phyloP scores from a whole-genome alignment of 345 rosid species.

The Pistacia vera region DNA sequence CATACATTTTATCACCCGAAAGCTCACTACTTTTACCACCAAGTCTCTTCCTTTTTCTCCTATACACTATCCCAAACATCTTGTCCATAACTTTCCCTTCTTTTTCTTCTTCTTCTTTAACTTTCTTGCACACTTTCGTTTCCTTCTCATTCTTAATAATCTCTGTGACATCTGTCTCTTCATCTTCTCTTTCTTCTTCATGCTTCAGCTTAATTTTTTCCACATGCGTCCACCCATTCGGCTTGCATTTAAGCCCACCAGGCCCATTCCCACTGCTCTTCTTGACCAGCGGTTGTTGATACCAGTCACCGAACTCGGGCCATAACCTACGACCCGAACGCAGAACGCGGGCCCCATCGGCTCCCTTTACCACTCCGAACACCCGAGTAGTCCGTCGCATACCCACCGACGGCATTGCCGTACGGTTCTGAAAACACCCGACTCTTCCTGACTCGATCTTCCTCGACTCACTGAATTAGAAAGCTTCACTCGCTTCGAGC shows the following conservation, averaged over 20 bases:
- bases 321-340: conserved; percentile 83
- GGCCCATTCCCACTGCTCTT: conserved; percentile 24
- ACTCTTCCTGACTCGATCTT: conserved; percentile 20
- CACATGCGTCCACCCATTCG: conserved; percentile 35
- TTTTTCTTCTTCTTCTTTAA: conserved; percentile 11
- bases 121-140: conserved; percentile 26
- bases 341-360: conserved; percentile 76
- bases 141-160: neutral
- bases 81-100: conserved; percentile 28
- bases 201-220: conserved; percentile 26
- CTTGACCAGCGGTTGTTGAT: conserved; percentile 22
- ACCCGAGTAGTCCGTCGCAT: conserved; percentile 78
- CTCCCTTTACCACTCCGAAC: conserved; percentile 77
- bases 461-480: conserved; percentile 15
- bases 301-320: conserved; percentile 60
- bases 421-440: conserved; percentile 25
- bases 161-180: conserved; percentile 5
- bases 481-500: neutral
- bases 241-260: conserved; percentile 31
- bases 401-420: conserved; percentile 86
- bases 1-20: conserved; percentile 39
- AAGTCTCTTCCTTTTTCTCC: conserved; percentile 67
- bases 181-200: conserved; percentile 11
- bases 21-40: conserved; percentile 13
- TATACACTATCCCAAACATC: conserved; percentile 77